Conservation (phyloP, 768 basidiomycete species). For the Boletellus ananiceps region DNA sequence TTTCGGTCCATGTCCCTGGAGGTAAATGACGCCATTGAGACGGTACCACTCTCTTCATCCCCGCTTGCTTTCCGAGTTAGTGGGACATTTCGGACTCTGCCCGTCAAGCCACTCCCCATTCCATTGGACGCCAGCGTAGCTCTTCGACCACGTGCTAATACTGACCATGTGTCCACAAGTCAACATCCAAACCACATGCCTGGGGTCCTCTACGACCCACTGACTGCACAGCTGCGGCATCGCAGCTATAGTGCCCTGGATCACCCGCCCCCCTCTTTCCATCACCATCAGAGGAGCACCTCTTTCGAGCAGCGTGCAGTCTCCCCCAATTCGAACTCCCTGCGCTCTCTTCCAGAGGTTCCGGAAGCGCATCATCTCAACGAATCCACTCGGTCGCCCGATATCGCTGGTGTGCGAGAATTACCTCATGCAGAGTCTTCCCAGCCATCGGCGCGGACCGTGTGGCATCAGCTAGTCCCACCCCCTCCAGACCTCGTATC, state of each 20-base stretch:
- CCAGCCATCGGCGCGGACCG: neutral
- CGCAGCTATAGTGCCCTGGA: constrained; percentile 17
- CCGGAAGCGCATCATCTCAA: constrained; percentile 7
- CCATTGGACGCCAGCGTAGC: neutral
- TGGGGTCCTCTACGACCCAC: constrained; percentile 4
- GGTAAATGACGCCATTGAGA: neutral
- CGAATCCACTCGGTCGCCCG: constrained; percentile 1
- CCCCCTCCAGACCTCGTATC: constrained; percentile 52
- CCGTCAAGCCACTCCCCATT: constrained; percentile 7
- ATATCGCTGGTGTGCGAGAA: constrained; percentile 6
- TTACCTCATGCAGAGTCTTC: neutral
- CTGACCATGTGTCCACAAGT: constrained; percentile 14
- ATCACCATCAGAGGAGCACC: constrained; percentile 1
- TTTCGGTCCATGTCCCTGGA: neutral
- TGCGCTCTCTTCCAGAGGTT: neutral
- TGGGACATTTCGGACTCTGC: neutral
- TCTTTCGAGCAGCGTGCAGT: constrained; percentile 2
- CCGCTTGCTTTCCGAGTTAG: neutral
- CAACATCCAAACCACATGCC: constrained; percentile 9
- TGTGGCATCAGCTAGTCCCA: constrained; percentile 51
- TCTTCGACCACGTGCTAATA: constrained; percentile 24
- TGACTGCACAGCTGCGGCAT: constrained; percentile 13
- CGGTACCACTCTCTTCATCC: neutral
- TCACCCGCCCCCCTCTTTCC: neutral
- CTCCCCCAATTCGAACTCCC: neutral